These are phyloP conservation scores for Populus alba DNA, from an alignment of 345 rosid genomes.

Conservation along the genomic window DNA sequence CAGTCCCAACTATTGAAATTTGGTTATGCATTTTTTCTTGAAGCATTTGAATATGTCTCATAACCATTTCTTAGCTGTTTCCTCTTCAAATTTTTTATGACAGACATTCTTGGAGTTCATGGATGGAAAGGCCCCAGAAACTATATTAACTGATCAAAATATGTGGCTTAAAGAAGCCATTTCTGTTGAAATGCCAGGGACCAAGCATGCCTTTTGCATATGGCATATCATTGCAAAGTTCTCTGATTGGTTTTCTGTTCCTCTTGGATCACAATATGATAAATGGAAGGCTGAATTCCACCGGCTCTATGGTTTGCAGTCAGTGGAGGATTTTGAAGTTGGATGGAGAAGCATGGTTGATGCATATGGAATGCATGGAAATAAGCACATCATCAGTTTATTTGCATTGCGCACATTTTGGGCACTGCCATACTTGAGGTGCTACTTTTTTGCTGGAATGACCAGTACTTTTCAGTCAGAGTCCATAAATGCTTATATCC, in stretches of 20 bases:
- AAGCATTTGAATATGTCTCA: background rate
- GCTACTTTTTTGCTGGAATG: constrained; percentile 53
- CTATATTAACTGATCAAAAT: constrained; percentile 53
- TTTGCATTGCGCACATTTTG: constrained; percentile 46
- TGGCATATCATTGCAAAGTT: constrained; percentile 53
- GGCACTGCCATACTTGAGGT: constrained; percentile 58
- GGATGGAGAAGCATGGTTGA: constrained; percentile 52
- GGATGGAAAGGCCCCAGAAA: constrained; percentile 56
- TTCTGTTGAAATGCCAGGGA: constrained; percentile 41
- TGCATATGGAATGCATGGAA: constrained; percentile 44
- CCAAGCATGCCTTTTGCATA: constrained; percentile 23
- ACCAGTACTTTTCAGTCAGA: constrained; percentile 35
- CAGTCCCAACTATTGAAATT: no score
- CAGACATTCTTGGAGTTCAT: constrained; percentile 55
- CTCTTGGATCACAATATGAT: constrained; percentile 49
- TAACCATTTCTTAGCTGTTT: background rate
- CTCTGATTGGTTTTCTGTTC: constrained; percentile 49
- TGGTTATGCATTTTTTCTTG: no score
- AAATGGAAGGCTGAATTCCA: constrained; percentile 52
- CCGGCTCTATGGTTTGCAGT: constrained; percentile 38
- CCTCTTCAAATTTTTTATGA: constrained; percentile 8
- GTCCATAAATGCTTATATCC: constrained; percentile 39
- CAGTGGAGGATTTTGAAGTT: constrained; percentile 44
- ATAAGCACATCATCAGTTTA: constrained; percentile 50
- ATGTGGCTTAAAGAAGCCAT: constrained; percentile 58